Evolutionary conservation across 83 land plant species (phyloP).

Genomic region (Picea mariana): DNA sequence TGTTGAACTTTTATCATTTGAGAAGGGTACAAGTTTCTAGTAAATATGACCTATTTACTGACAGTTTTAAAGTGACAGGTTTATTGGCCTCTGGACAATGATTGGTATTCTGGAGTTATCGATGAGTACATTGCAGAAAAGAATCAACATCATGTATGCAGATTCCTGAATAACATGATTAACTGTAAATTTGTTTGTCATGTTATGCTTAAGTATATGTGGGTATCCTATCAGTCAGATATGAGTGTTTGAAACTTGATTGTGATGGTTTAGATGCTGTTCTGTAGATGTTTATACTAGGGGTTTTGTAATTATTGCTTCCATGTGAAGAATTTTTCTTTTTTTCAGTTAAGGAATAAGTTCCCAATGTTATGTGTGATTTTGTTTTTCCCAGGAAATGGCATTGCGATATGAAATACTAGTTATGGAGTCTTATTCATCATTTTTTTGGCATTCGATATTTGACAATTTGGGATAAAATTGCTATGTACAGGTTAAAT

Average conservation of each 20-base stretch:
- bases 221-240: not conserved
- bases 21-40: too few species aligned
- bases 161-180: conserved; percentile 15
- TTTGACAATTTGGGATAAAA: not conserved
- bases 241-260: not conserved
- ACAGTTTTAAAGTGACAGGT: conserved; percentile 19
- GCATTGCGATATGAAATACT: not conserved
- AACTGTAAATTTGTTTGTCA: not conserved
- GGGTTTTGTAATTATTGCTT: not conserved
- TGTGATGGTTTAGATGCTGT: not conserved
- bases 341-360: not conserved
- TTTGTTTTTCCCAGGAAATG: not conserved
- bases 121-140: conserved; percentile 29
- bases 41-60: conserved; percentile 3
- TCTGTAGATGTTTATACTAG: not conserved
- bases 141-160: conserved; percentile 35
- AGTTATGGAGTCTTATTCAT: not conserved
- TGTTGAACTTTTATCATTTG: conserved; percentile 3
- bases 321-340: not conserved
- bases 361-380: not conserved
- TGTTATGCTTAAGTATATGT: conserved; percentile 9
- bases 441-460: not conserved
- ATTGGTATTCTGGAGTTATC: conserved; percentile 42
- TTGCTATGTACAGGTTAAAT: conserved; percentile 7
- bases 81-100: conserved; percentile 40